Evolutionary conservation across 768 basidiomycete species (phyloP).

Genomic region (Mycena belliarum): DNA sequence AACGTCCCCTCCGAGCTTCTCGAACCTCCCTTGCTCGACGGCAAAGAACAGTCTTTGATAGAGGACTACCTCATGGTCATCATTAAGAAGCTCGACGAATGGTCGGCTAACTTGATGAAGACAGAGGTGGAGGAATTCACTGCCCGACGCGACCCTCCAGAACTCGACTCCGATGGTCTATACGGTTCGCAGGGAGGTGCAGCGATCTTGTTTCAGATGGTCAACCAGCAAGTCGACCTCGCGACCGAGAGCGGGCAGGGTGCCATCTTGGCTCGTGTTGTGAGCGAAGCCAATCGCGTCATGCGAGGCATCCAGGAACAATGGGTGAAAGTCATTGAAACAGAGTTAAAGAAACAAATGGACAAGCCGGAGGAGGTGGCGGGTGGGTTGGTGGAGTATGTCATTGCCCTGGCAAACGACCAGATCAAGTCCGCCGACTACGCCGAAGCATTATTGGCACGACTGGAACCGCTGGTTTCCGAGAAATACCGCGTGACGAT

Average conservation of each 20-base stretch:
- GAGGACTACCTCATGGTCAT: slow-evolving; percentile 95
- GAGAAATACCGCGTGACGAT: slow-evolving; percentile 87
- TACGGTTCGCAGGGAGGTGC: slow-evolving; percentile 91
- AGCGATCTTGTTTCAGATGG: slow-evolving; percentile 96
- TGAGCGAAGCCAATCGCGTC: slow-evolving; percentile 84
- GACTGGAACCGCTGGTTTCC: slow-evolving; percentile 89
- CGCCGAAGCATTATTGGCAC: slow-evolving; percentile 79
- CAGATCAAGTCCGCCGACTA: slow-evolving; percentile 96
- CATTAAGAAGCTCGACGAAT: slow-evolving; percentile 94
- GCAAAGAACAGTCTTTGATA: slow-evolving; percentile 90
- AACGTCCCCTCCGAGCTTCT: slow-evolving; percentile 78
- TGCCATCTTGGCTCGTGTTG: slow-evolving; percentile 86
- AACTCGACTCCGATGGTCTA: slow-evolving; percentile 83
- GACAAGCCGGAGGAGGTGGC: slow-evolving; percentile 88
- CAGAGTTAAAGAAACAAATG: slow-evolving; percentile 83
- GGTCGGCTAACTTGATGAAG: slow-evolving; percentile 92
- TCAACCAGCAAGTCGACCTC: slow-evolving; percentile 94
- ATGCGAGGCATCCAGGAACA: slow-evolving; percentile 88
- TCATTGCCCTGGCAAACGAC: slow-evolving; percentile 96
- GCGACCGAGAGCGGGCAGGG: slow-evolving; percentile 96
- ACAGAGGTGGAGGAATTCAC: slow-evolving; percentile 86
- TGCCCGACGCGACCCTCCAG: slow-evolving; percentile 81
- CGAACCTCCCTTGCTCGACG: slow-evolving; percentile 89
- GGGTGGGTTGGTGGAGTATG: slow-evolving; percentile 91
- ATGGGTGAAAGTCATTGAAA: slow-evolving; percentile 82